Base-by-base conservation (phyloP, 2,329 filamentous ascomycete genomes). In the Trichoderma harzianum region DNA sequence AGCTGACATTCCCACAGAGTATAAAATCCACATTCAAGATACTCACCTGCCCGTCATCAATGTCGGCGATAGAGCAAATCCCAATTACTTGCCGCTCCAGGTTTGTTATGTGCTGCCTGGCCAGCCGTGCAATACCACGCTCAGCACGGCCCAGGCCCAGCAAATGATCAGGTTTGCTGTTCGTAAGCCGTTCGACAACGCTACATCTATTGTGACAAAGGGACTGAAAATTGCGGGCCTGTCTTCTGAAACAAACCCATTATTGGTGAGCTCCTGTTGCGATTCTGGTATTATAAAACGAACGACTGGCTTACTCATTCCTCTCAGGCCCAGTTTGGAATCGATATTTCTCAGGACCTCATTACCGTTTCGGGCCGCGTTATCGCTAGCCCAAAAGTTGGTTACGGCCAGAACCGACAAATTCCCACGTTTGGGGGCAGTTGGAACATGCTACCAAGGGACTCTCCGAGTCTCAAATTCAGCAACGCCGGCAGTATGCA, bases 311-410 rank as follows among this genome's bases (percentile, higher is more conserved):
- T 18, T 61, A 30, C 2, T 69, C 2, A 58, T 26, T 7, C 7
- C 16, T 12, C 24, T 3, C 39, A 86, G 84, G 73, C 73, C 6
- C 78, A 78, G 3, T 91, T 90, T 67, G 88, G 88, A 1, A 82
- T 92, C 73, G 78, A 78, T 0, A 80, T 89, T 3, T 78, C 79
- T 0, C 79, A 81, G 0, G 77, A 80, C 2, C 83, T 93, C 72
- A 83, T 93, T 61, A 90, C 89, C 0, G 90, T 93, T 0, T 83
- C 83, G 3, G 91, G 87, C 10, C 86, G 91, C 3, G 84, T 93
- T 7, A 83, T 93, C 0, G 66, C 73, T 0, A 76, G 84, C 0
- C 91, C 91, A 0, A 77, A 76, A 0, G 79, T 93, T 39, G 78
- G 80, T 3, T 93, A 93, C 75, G 74, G 75, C 28, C 76, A 78